Percentiles rank a stretch among this genome's conserved stretches.
Evolutionary conservation across 768 basidiomycete species (phyloP).

Genomic region (Naematelia aurantialba): DNA sequence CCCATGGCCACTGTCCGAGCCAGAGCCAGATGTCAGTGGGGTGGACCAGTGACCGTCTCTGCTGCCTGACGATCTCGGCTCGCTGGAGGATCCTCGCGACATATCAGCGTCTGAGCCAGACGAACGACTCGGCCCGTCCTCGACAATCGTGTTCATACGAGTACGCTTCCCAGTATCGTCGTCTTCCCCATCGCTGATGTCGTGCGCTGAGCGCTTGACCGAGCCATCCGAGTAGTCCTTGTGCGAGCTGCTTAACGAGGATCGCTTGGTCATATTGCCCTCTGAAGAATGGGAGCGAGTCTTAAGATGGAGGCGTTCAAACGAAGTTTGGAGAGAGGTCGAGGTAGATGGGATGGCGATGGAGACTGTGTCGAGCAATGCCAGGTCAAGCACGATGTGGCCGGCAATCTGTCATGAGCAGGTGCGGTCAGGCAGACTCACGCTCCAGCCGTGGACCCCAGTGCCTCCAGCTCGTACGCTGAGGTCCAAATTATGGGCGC

Average conservation of each 20-base stretch:
- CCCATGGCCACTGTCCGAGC: neutral
- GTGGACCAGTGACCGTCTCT: neutral
- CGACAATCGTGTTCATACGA: neutral
- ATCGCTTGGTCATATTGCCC: slow-evolving; percentile 3
- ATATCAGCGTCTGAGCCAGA: neutral
- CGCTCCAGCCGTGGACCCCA: slow-evolving; percentile 82
- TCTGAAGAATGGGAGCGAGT: slow-evolving; percentile 10
- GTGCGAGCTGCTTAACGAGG: neutral
- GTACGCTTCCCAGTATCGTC: neutral
- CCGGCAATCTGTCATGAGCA: slow-evolving; percentile 59
- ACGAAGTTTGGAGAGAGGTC: slow-evolving; percentile 10
- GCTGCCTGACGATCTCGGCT: neutral
- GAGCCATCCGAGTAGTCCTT: neutral
- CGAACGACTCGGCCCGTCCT: neutral
- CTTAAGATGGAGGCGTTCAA: slow-evolving; percentile 8
- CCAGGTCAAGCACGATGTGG: slow-evolving; percentile 77
- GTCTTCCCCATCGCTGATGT: neutral
- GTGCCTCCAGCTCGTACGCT: slow-evolving; percentile 88
- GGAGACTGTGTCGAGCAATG: slow-evolving; percentile 63
- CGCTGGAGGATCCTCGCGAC: neutral
- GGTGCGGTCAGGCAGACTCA: slow-evolving; percentile 10
- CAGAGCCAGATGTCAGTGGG: neutral
- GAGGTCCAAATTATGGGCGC: slow-evolving; percentile 64
- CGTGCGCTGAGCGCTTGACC: slow-evolving; percentile 2
- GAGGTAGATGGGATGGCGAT: slow-evolving; percentile 55